A percentile compares a stretch with the other conserved stretches of the same genome.
These are phyloP conservation scores for Cladophialophora psammophila DNA, from an alignment of 2,329 filamentous ascomycete genomes.

Conservation along the genomic window DNA sequence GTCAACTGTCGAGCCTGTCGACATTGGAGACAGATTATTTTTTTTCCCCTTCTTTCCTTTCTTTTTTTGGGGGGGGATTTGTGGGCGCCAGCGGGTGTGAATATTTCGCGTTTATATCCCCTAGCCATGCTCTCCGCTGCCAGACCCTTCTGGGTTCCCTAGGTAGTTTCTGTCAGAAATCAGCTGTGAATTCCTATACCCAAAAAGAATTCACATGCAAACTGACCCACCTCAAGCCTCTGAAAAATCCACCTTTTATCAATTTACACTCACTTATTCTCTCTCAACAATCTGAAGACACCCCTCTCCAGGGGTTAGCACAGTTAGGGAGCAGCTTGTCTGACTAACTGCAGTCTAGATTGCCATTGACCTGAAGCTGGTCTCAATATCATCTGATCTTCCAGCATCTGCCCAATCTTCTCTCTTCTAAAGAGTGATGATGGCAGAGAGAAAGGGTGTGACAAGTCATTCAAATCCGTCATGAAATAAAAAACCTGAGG, in stretches of 20 bases:
- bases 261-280: neutral
- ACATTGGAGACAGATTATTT: no score
- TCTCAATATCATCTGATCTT: neutral
- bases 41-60: no score
- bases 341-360: neutral
- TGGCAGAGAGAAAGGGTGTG: constrained; percentile 1
- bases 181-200: no score
- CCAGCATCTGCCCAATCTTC: neutral
- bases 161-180: no score
- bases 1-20: no score
- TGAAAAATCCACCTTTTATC: neutral
- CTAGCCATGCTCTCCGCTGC: no score
- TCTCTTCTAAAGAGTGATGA: neutral
- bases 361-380: neutral
- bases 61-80: no score
- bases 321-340: constrained; percentile 4
- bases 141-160: no score
- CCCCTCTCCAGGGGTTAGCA: neutral
- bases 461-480: neutral
- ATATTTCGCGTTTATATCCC: no score
- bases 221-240: no score
- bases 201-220: no score
- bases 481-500: constrained; percentile 3
- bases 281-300: constrained; percentile 1
- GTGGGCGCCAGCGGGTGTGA: no score